Evolutionary conservation across 1,139 yeast genomes (phyloP).

Genomic region (Ogataea hybrid): DNA sequence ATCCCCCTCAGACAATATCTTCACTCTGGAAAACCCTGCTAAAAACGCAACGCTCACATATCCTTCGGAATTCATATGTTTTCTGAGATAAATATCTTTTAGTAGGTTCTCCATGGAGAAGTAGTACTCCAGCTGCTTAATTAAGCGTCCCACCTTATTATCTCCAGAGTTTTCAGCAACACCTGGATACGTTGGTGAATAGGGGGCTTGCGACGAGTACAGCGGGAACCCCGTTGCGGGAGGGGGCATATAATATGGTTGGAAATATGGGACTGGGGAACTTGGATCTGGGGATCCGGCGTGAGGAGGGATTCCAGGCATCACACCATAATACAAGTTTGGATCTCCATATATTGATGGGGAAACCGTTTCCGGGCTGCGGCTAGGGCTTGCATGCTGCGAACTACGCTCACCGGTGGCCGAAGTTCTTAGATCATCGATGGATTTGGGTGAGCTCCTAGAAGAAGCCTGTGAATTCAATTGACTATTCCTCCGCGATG

Average conservation of each 20-base stretch:
- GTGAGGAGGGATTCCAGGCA: constrained; percentile 11
- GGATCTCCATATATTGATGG: constrained; percentile 18
- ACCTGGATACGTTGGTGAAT: background rate
- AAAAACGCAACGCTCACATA: constrained; percentile 62
- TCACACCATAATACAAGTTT: constrained; percentile 13
- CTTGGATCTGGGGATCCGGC: constrained; percentile 12
- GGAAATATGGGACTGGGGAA: constrained; percentile 16
- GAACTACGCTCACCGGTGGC: too few species aligned
- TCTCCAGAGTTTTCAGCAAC: constrained; percentile 1
- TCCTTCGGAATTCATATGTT: constrained; percentile 74
- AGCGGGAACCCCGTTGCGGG: constrained; percentile 10
- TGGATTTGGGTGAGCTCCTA: constrained; percentile 16
- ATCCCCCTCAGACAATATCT: constrained; percentile 49
- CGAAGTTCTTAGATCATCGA: background rate
- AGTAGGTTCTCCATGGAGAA: constrained; percentile 82
- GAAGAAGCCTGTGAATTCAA: constrained; percentile 14
- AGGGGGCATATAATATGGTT: constrained; percentile 12
- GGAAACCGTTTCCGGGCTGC: constrained; percentile 10
- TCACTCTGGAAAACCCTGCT: constrained; percentile 69
- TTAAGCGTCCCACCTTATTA: constrained; percentile 15
- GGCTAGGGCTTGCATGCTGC: background rate
- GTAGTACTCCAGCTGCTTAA: constrained; percentile 78
- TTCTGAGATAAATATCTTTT: constrained; percentile 72
- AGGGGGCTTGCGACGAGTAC: constrained; percentile 10
- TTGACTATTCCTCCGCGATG: constrained; percentile 14